These are phyloP conservation scores for Eucommia ulmoides DNA, from an alignment of 257 asterid genomes.

Conservation along the genomic window DNA sequence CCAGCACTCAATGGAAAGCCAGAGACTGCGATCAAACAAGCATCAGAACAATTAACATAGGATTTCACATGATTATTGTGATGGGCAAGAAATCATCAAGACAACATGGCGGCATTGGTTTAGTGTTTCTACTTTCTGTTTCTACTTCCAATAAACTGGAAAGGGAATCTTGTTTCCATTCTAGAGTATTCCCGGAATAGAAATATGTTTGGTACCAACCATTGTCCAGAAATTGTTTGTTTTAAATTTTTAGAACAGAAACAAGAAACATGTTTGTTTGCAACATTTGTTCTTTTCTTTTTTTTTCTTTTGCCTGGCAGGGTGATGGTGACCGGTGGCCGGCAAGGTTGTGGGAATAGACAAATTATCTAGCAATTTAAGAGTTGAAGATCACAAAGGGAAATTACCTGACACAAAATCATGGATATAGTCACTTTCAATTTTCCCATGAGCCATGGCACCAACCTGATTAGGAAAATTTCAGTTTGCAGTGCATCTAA, in stretches of 20 bases:
- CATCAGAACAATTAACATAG: neutral
- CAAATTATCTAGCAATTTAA: neutral
- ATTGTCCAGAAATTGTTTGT: neutral
- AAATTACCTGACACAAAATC: constrained; percentile 64
- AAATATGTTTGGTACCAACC: no score
- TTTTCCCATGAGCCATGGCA: constrained; percentile 93
- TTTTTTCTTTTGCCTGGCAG: no score
- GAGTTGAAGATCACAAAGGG: neutral
- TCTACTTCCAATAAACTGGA: neutral
- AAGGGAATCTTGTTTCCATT: no score
- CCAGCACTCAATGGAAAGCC: neutral
- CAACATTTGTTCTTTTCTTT: neutral
- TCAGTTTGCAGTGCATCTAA: no score
- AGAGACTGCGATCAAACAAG: neutral
- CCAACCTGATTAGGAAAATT: no score
- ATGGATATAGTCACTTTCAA: constrained; percentile 56
- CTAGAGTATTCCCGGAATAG: no score
- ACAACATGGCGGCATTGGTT: no score
- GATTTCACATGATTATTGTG: neutral
- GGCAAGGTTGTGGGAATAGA: neutral
- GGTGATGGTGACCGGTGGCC: no score
- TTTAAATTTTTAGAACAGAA: neutral
- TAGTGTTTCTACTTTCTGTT: neutral
- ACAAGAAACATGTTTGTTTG: neutral
- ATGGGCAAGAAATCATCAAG: neutral